These are phyloP conservation scores for Kwoniella pini DNA, from an alignment of 768 basidiomycete species.

Conservation along the genomic window DNA sequence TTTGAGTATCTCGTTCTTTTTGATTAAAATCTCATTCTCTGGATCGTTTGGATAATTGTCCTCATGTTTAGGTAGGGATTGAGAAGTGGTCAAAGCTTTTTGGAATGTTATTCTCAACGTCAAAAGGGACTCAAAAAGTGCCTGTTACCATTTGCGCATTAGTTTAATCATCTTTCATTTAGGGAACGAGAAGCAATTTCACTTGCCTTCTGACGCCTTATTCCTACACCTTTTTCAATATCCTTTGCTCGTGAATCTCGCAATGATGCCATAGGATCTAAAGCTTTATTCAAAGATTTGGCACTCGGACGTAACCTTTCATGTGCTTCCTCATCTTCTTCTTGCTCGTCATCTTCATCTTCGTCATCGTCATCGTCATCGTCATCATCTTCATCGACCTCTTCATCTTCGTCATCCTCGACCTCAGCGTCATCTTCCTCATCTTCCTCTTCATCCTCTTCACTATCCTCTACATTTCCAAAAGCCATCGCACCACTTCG, in stretches of 20 bases:
- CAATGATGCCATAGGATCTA: slow-evolving; percentile 50
- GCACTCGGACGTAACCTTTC: slow-evolving; percentile 23
- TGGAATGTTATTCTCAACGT: slow-evolving; percentile 91
- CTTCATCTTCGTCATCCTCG: slow-evolving; percentile 45
- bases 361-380: slow-evolving; percentile 20
- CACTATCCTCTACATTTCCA: slow-evolving; percentile 61
- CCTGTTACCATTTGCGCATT: too few relatives aligned
- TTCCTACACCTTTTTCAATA: slow-evolving; percentile 73
- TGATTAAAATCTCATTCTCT: slow-evolving; percentile 21
- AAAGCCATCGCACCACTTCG: slow-evolving; percentile 71
- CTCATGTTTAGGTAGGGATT: slow-evolving; percentile 58
- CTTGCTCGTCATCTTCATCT: slow-evolving; percentile 36
- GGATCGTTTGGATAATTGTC: slow-evolving; percentile 16
- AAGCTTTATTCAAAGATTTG: slow-evolving; percentile 26
- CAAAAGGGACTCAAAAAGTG: slow-evolving; percentile 79
- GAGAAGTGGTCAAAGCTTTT: slow-evolving; percentile 67
- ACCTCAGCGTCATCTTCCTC: slow-evolving; percentile 24
- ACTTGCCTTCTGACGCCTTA: slow-evolving; percentile 77
- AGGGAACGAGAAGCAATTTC: too few relatives aligned
- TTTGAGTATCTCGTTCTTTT: slow-evolving; percentile 23
- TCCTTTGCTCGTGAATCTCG: slow-evolving; percentile 48
- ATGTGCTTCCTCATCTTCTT: slow-evolving; percentile 20
- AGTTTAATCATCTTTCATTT: too few relatives aligned
- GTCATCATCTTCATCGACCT: slow-evolving; percentile 15
- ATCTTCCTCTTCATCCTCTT: slow-evolving; percentile 56